Evolutionary conservation across 371 early-diverging fungal species (phyloP).

Genomic region (Rhizopus sp.): DNA sequence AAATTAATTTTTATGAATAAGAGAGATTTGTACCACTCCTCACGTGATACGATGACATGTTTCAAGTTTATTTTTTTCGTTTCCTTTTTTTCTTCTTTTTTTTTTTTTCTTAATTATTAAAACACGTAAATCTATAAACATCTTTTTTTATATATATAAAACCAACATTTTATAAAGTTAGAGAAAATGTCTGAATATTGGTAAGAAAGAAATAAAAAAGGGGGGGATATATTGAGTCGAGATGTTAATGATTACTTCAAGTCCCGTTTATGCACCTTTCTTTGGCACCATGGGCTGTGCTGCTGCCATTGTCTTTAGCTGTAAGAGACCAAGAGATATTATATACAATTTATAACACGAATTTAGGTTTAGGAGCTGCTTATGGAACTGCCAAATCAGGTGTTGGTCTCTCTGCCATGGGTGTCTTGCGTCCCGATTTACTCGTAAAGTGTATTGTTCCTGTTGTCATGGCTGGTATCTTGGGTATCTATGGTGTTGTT

Average conservation of each 20-base stretch:
- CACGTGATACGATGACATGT: constrained; percentile 1
- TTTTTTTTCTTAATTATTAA: constrained; percentile 1
- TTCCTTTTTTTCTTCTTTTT: not conserved
- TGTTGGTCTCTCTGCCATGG: constrained; percentile 91
- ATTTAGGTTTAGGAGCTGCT: constrained; percentile 86
- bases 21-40: not conserved
- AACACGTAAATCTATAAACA: not conserved
- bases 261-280: constrained; percentile 94
- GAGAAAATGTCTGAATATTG: constrained; percentile 19
- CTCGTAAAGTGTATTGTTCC: constrained; percentile 91
- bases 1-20: constrained; percentile 28
- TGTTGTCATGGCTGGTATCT: constrained; percentile 98
- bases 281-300: constrained; percentile 95
- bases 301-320: constrained; percentile 91
- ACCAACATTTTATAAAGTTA: too few relatives aligned
- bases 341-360: not conserved
- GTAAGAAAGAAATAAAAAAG: constrained; percentile 5
- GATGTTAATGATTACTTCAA: constrained; percentile 17
- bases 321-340: constrained; percentile 64
- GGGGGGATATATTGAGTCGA: too few relatives aligned
- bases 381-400: constrained; percentile 98
- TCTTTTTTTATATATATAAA: not conserved
- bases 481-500: constrained; percentile 95
- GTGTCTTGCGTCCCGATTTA: constrained; percentile 90
- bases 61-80: not conserved